These are phyloP conservation scores for Calonectria crousiana DNA, from an alignment of 2,329 filamentous ascomycete genomes.

Conservation along the genomic window DNA sequence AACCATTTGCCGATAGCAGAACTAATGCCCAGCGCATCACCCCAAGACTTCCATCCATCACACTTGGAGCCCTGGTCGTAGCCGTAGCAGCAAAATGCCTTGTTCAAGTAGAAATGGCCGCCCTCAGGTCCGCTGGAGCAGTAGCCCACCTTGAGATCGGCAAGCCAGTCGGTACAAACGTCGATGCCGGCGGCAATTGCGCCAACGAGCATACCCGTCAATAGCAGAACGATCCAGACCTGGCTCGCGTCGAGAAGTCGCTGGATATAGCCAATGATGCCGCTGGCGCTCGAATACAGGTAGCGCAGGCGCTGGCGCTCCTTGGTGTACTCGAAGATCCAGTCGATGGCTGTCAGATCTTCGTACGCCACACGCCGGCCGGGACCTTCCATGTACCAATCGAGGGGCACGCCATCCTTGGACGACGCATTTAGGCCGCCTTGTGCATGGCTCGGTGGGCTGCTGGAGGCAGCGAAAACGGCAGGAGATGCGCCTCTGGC, in stretches of 20 bases:
- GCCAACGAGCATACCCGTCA: constrained; percentile 87
- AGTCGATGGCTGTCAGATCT: constrained; percentile 96
- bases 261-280: constrained; percentile 78
- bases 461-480: constrained; percentile 28
- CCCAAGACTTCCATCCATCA: constrained; percentile 89
- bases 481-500: constrained; percentile 36
- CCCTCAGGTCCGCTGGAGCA: constrained; percentile 82
- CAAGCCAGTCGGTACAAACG: constrained; percentile 92
- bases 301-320: constrained; percentile 89
- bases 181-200: constrained; percentile 90
- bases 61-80: constrained; percentile 88
- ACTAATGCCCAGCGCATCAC: constrained; percentile 75
- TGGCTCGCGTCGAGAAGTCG: constrained; percentile 87
- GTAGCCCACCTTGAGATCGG: constrained; percentile 90
- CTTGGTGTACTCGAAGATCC: constrained; percentile 99
- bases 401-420: constrained; percentile 66
- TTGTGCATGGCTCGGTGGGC: constrained; percentile 27
- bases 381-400: constrained; percentile 93
- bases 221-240: constrained; percentile 89
- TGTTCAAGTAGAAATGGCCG: constrained; percentile 91
- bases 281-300: constrained; percentile 76
- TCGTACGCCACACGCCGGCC: constrained; percentile 94
- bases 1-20: constrained; percentile 80
- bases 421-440: constrained; percentile 36
- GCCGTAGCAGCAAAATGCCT: constrained; percentile 92